Evolutionary conservation across 345 rosid species (phyloP), one percentile per base, ranked within the genome.

Genomic region (Citrus inodora): DNA sequence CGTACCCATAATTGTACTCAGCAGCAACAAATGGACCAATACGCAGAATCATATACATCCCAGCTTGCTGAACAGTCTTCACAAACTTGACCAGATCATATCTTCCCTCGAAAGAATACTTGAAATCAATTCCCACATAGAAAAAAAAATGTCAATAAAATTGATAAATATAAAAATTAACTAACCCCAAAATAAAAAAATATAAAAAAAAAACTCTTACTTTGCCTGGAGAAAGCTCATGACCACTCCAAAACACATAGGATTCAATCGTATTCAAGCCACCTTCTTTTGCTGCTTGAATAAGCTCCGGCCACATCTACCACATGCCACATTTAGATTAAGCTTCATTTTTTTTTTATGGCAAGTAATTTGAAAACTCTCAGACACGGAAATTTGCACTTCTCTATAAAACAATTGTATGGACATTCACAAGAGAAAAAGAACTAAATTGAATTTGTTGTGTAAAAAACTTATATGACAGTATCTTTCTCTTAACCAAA

Each of bases 1-100:
- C 67, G 66, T 85, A 96, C 99, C 99, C 98, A 70, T 76, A 96
- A 82, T 90, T 88, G 94, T 97, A 96, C 80, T 96, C 98, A 22
- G 99, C 99, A 0, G 94, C 98, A 79, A 94, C 87, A 77, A 90
- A 94, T 48, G 99, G 99, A 21, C 99, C 99, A 22, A 96, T 96
- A n/a, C 98, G 88, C 58, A 96, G 95, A 81, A 94, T 92, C 89
- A 94, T 86, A 71, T 91, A 89, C 98, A 96, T 87, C 68, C 94
- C 93, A 38, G 97, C 97, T 78, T 91, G 84, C 78, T 96, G 98
- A 77, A 96, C 91, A 76, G 71, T 89, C 87, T 92, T 94, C 67
- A 90, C 89, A 83, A 96, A 96, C 88, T 92, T 93, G 80, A 96
- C 97, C 79, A 96, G 87, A 88, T 96, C 88, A 51, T 84, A 96